phyloP scores from a whole-genome alignment of 352 stramenopile species.

The Phytophthora sansomeana region DNA sequence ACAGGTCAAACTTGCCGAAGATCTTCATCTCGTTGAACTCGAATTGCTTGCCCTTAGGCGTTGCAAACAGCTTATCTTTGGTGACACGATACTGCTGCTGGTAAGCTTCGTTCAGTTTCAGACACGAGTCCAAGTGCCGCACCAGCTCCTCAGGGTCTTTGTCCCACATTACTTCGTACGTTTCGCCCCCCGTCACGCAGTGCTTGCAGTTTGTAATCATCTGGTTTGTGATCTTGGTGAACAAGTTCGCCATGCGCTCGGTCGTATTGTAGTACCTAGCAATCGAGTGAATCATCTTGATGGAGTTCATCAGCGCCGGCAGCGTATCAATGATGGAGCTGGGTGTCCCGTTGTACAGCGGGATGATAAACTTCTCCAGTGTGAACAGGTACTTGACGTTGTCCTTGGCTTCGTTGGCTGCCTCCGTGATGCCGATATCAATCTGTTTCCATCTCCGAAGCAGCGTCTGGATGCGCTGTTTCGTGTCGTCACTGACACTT shows the following conservation, averaged over 20 bases:
- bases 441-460: slow-evolving; percentile 98
- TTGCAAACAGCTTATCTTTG: slow-evolving; percentile 96
- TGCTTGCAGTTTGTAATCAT: slow-evolving; percentile 99
- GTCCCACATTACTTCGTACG: slow-evolving; percentile 94
- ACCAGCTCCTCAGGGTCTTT: slow-evolving; percentile 96
- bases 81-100: slow-evolving; percentile 98
- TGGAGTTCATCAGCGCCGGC: slow-evolving; percentile 98
- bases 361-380: slow-evolving; percentile 96
- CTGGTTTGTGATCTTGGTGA: slow-evolving; percentile 98
- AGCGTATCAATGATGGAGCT: slow-evolving; percentile 98
- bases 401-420: slow-evolving; percentile 98
- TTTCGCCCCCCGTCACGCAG: slow-evolving; percentile 90
- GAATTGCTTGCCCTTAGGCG: slow-evolving; percentile 98
- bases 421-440: slow-evolving; percentile 98
- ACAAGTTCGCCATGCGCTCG: slow-evolving; percentile 97
- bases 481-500: slow-evolving; percentile 88
- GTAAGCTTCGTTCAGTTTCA: slow-evolving; percentile 99
- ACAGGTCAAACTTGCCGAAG: slow-evolving; percentile 99
- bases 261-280: slow-evolving; percentile 99
- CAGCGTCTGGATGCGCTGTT: slow-evolving; percentile 94
- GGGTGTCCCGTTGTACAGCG: slow-evolving; percentile 92
- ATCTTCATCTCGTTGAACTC: slow-evolving; percentile 99
- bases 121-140: slow-evolving; percentile 94
- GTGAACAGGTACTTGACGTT: slow-evolving; percentile 99
- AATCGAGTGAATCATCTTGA: slow-evolving; percentile 99